Conservation (phyloP, 106 monocot species). For the Phalaenopsis aphrodite region DNA sequence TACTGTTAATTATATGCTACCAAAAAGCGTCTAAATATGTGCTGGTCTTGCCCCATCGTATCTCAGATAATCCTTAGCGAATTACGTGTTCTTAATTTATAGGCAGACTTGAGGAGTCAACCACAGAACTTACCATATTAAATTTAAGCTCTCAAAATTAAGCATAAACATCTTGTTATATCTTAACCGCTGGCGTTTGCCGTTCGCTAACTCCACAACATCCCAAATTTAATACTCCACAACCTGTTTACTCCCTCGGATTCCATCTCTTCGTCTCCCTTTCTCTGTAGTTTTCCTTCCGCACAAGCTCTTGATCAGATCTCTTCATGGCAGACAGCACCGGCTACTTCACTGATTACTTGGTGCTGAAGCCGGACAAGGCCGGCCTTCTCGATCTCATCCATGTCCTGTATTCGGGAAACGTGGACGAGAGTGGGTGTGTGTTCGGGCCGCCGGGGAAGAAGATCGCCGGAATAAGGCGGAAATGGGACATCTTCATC, state of each 20-base stretch:
- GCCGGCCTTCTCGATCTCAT: constrained; percentile 9
- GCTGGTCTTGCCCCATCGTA: no score
- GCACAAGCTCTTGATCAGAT: neutral
- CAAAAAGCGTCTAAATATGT: no score
- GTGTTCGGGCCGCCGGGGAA: constrained; percentile 12
- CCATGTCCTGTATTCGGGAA: constrained; percentile 6
- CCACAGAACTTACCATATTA: no score
- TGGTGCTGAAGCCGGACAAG: constrained; percentile 21
- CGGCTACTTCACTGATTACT: constrained; percentile 9
- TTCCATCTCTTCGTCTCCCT: neutral
- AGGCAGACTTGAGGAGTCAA: no score
- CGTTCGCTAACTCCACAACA: neutral
- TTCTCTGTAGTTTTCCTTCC: neutral
- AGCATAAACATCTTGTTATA: no score
- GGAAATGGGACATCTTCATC: constrained; percentile 14
- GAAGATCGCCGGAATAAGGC: neutral
- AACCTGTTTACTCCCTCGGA: neutral
- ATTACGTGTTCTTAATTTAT: no score
- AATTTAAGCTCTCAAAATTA: no score
- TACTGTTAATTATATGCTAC: no score
- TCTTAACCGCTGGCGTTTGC: neutral
- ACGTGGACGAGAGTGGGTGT: constrained; percentile 5
- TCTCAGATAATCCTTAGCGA: no score
- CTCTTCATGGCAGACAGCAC: constrained; percentile 1
- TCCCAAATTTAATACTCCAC: neutral